Evolutionary conservation across 805 yeast genomes (phyloP).

Genomic region (Barnettozyma populi): DNA sequence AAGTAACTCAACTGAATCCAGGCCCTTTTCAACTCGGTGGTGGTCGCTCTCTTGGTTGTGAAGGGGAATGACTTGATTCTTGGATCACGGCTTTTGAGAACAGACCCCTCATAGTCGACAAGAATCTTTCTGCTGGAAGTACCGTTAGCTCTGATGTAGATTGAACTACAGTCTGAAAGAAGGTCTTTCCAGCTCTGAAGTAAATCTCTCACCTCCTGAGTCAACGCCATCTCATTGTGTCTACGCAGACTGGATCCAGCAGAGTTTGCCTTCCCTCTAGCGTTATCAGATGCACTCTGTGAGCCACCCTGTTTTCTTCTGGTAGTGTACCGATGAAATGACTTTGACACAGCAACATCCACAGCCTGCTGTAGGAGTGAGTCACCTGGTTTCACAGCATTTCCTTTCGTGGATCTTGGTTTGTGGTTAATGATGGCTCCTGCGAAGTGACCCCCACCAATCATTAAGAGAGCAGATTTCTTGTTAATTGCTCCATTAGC

Average conservation of each 20-base stretch:
- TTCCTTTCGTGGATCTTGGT: conserved; percentile 51
- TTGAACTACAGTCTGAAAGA: conserved; percentile 56
- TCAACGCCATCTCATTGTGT: conserved; percentile 80
- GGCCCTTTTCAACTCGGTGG: conserved; percentile 70
- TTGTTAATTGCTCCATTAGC: conserved; percentile 15
- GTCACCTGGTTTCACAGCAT: conserved; percentile 41
- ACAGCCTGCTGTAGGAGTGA: conserved; percentile 59
- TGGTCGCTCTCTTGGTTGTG: conserved; percentile 83
- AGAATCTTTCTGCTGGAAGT: conserved; percentile 57
- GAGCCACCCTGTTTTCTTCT: conserved; percentile 98
- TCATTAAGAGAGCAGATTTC: conserved; percentile 79
- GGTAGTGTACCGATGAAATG: conserved; percentile 92
- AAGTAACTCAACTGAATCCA: conserved; percentile 76
- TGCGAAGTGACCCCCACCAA: conserved; percentile 98
- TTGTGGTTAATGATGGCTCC: conserved; percentile 85
- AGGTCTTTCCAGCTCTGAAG: conserved; percentile 59
- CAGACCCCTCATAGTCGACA: conserved; percentile 59
- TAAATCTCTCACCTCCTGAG: conserved; percentile 69
- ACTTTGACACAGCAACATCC: conserved; percentile 64
- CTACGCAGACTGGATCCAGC: conserved; percentile 91
- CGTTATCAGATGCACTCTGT: conserved; percentile 86
- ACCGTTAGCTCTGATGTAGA: conserved; percentile 81
- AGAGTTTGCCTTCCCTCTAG: conserved; percentile 91
- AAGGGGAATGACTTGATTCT: conserved; percentile 76
- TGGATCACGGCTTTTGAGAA: conserved; percentile 45